Percentiles rank a stretch among this genome's conserved stretches.
phyloP scores from a whole-genome alignment of 2,329 filamentous ascomycete genomes.

The Fonsecaea nubica region DNA sequence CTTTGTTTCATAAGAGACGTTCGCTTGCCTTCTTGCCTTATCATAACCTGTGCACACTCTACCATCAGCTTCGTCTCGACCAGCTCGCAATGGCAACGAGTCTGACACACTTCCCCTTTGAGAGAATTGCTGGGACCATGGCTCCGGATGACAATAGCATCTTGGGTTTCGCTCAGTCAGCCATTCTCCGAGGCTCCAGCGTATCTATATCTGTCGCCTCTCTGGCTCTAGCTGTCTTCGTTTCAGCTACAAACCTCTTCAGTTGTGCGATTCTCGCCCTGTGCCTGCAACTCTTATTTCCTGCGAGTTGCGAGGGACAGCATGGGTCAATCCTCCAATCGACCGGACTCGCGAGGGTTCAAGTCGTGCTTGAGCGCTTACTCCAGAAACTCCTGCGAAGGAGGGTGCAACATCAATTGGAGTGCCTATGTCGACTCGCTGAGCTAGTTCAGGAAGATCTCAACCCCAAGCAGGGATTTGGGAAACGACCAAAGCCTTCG shows the following conservation, averaged over 20 bases:
- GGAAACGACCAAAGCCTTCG: neutral
- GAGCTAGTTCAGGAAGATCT: neutral
- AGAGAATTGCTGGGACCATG: neutral
- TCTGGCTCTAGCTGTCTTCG: neutral
- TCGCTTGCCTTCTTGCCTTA: conserved; percentile 3
- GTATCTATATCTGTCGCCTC: neutral
- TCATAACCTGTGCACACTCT: neutral
- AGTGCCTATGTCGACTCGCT: neutral
- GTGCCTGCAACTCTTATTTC: neutral
- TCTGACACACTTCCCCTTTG: neutral
- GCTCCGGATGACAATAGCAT: neutral
- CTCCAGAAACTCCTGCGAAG: neutral
- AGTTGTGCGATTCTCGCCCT: neutral
- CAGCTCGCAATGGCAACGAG: neutral
- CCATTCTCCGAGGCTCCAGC: neutral
- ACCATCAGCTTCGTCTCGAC: neutral
- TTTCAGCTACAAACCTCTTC: neutral
- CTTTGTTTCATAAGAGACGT: neutral
- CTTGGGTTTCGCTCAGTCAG: neutral
- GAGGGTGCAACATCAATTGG: neutral
- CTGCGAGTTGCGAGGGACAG: neutral
- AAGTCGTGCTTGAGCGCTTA: neutral
- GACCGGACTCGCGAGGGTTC: neutral
- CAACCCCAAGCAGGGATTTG: neutral
- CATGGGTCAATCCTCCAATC: neutral